Percentiles rank a stretch among this genome's conserved stretches.
phyloP scores from a whole-genome alignment of 2,329 filamentous ascomycete species.

The Epichloe bromicola region DNA sequence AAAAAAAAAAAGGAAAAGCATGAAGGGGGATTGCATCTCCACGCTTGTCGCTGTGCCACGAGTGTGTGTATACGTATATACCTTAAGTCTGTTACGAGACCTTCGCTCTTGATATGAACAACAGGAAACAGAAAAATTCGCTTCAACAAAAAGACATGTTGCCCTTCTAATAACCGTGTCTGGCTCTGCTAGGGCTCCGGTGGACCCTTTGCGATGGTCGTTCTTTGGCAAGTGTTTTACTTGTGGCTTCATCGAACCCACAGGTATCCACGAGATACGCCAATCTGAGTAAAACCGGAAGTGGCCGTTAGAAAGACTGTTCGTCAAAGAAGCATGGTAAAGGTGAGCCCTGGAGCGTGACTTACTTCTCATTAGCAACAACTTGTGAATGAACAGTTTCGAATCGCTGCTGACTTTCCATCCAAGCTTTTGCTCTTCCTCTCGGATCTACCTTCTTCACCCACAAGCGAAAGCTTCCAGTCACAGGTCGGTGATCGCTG shows the following conservation, averaged over 20 bases:
- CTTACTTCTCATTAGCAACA: slow-evolving; percentile 65
- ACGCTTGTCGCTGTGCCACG: no score
- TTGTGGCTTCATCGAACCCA: slow-evolving; percentile 41
- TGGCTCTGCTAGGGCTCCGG: slow-evolving; percentile 14
- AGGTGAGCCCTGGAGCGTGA: not conserved
- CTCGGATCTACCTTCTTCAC: slow-evolving; percentile 69
- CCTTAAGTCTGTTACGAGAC: not conserved
- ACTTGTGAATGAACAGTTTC: slow-evolving; percentile 57
- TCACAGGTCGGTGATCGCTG: slow-evolving; percentile 89
- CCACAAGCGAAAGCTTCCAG: slow-evolving; percentile 66
- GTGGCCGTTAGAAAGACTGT: not conserved
- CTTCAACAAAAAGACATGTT: not conserved
- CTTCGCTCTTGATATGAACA: not conserved
- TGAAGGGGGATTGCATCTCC: not conserved
- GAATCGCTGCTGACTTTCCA: slow-evolving; percentile 62
- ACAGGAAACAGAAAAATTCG: not conserved
- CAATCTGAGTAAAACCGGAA: slow-evolving; percentile 22
- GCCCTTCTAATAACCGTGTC: slow-evolving; percentile 2
- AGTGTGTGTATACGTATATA: not conserved
- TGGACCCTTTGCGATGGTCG: slow-evolving; percentile 17
- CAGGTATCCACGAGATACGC: slow-evolving; percentile 37
- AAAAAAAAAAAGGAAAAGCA: not conserved
- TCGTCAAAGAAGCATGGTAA: not conserved
- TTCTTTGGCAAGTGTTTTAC: slow-evolving; percentile 32
- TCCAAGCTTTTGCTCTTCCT: slow-evolving; percentile 53